Conservation (phyloP, 2,329 filamentous ascomycete genomes). For the Aspergillus fumigatus region DNA sequence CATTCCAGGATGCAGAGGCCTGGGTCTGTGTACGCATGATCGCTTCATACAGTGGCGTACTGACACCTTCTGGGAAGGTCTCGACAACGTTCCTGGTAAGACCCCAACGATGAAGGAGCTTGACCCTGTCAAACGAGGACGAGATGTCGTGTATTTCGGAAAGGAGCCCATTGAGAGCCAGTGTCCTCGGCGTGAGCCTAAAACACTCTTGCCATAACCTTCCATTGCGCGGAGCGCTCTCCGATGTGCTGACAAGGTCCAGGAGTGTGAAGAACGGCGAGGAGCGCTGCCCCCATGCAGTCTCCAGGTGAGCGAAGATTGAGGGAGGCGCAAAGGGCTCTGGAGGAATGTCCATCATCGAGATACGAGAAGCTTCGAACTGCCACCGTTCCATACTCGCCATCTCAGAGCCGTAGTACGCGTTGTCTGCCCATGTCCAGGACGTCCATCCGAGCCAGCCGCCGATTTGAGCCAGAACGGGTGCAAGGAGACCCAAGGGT, state of each 20-base stretch:
- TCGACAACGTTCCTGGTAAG: slow-evolving; percentile 64
- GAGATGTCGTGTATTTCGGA: slow-evolving; percentile 48
- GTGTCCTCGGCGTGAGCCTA: slow-evolving; percentile 58
- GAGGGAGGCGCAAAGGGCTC: slow-evolving; percentile 56
- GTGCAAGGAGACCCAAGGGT: slow-evolving; percentile 55
- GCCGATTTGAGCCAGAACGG: slow-evolving; percentile 73
- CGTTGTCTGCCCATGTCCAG: slow-evolving; percentile 52
- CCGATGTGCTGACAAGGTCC: slow-evolving; percentile 41
- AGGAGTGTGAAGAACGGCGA: slow-evolving; percentile 48
- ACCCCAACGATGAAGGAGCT: slow-evolving; percentile 67
- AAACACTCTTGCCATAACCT: slow-evolving; percentile 36
- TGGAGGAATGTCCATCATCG: slow-evolving; percentile 39
- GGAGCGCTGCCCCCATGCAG: slow-evolving; percentile 30
- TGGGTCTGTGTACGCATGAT: slow-evolving; percentile 80
- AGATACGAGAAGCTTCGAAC: slow-evolving; percentile 52
- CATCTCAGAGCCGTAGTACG: slow-evolving; percentile 59
- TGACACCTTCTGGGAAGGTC: slow-evolving; percentile 79
- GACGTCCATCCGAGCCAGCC: slow-evolving; percentile 72
- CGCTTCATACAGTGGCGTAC: slow-evolving; percentile 73
- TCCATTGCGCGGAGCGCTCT: slow-evolving; percentile 24
- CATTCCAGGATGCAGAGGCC: slow-evolving; percentile 72
- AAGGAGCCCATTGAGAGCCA: slow-evolving; percentile 67
- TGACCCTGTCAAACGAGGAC: slow-evolving; percentile 60
- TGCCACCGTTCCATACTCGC: slow-evolving; percentile 50
- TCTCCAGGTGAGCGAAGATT: slow-evolving; percentile 53